Evolutionary conservation across 2,329 filamentous ascomycete species (phyloP).

Genomic region (Xylariaceae sp.): DNA sequence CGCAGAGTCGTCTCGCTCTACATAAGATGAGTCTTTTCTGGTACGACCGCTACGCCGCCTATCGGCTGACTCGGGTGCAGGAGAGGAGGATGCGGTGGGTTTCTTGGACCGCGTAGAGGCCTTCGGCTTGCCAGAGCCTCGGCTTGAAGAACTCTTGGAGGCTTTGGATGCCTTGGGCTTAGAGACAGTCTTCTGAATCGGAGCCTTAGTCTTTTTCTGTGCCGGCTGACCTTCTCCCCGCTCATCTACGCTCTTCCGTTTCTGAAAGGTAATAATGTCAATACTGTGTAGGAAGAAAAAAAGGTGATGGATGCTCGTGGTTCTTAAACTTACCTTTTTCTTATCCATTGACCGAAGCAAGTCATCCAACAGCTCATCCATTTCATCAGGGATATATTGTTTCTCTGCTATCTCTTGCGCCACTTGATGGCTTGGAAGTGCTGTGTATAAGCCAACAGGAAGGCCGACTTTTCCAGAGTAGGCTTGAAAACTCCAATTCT

Average conservation of each 20-base stretch:
- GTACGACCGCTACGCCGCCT: constrained; percentile 55
- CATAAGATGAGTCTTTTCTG: constrained; percentile 46
- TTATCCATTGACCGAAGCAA: constrained; percentile 62
- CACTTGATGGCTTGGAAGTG: constrained; percentile 69
- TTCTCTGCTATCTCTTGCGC: constrained; percentile 84
- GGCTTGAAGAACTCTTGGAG: constrained; percentile 29
- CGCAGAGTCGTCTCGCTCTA: constrained; percentile 54
- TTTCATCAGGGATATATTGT: constrained; percentile 72
- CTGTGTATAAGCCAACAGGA: constrained; percentile 72
- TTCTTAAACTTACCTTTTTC: constrained; percentile 54
- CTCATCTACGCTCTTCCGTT: constrained; percentile 54
- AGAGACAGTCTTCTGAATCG: constrained; percentile 31
- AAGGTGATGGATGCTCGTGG: not conserved
- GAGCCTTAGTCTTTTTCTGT: constrained; percentile 38
- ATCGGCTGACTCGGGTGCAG: constrained; percentile 38
- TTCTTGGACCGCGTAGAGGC: constrained; percentile 29
- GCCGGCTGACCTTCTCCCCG: constrained; percentile 43
- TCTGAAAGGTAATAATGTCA: constrained; percentile 41
- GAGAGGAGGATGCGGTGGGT: constrained; percentile 32
- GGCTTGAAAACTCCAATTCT: constrained; percentile 80
- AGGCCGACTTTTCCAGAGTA: constrained; percentile 77
- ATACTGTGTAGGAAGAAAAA: constrained; percentile 1
- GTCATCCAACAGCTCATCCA: constrained; percentile 72
- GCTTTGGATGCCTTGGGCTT: constrained; percentile 36
- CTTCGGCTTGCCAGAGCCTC: constrained; percentile 27